Conservation (phyloP, 2,329 filamentous ascomycete species). For the Thermothelomyces thermophilus region DNA sequence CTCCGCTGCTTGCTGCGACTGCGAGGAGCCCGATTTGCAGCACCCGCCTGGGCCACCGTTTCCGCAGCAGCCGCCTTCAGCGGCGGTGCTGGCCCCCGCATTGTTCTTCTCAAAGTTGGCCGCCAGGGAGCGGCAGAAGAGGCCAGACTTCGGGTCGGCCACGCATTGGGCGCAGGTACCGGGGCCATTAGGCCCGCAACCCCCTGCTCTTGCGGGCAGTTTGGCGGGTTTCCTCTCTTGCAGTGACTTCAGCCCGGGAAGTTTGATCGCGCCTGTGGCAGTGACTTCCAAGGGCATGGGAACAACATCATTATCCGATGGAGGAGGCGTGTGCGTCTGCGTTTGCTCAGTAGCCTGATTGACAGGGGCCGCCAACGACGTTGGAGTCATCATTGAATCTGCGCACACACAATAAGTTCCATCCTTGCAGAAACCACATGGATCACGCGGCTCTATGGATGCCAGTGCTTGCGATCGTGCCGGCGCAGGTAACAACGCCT, state of each 20-base stretch:
- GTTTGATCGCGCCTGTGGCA: conserved; percentile 53
- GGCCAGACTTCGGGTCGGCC: conserved; percentile 68
- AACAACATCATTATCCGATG: conserved; percentile 54
- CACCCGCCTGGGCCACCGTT: conserved; percentile 55
- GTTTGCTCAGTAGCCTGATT: conserved; percentile 34
- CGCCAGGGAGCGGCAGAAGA: conserved; percentile 77
- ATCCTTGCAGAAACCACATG: conserved; percentile 77
- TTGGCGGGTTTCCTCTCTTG: conserved; percentile 21
- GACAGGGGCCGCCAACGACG: conserved; percentile 34
- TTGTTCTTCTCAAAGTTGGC: conserved; percentile 49
- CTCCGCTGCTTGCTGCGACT: conserved; percentile 4
- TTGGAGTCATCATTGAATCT: conserved; percentile 37
- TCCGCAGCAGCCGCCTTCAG: conserved; percentile 53
- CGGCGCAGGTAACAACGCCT: conserved; percentile 31
- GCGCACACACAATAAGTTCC: conserved; percentile 79
- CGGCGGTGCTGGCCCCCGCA: conserved; percentile 1
- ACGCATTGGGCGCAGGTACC: conserved; percentile 75
- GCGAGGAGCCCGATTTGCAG: conserved; percentile 47
- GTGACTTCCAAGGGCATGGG: conserved; percentile 54
- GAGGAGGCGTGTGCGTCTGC: conserved; percentile 51
- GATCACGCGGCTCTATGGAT: conserved; percentile 50
- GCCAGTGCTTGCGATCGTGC: conserved; percentile 26
- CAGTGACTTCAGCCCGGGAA: conserved; percentile 40
- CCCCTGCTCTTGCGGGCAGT: conserved; percentile 27
- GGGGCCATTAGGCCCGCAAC: conserved; percentile 61